A percentile compares a stretch with the other conserved stretches of the same genome.
These are phyloP conservation scores for Neofusicoccum sp. DNA, from an alignment of 2,329 filamentous ascomycete genomes.

Conservation along the genomic window DNA sequence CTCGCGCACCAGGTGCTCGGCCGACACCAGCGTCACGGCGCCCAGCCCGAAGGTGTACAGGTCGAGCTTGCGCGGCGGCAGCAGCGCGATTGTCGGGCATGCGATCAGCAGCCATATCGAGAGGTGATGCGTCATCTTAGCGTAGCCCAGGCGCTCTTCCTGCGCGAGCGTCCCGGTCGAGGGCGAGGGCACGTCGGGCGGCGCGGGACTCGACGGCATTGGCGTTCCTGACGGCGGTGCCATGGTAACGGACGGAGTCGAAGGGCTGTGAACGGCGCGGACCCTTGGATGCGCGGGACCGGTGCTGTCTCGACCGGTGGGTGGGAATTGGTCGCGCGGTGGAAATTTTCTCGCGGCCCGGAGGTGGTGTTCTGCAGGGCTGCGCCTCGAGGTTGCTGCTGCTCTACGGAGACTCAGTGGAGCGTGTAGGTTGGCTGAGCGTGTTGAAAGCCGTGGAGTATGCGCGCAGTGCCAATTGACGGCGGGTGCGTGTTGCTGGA, in stretches of 20 bases:
- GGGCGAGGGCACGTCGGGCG: not conserved
- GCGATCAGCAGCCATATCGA: slow-evolving; percentile 51
- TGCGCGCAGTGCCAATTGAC: not conserved
- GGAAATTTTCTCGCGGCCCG: not conserved
- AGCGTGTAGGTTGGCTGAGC: not conserved
- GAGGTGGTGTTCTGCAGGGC: not conserved
- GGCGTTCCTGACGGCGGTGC: not conserved
- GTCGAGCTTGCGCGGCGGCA: slow-evolving; percentile 63
- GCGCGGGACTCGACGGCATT: not conserved
- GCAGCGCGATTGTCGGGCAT: slow-evolving; percentile 53
- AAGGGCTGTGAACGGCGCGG: not conserved
- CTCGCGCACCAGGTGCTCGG: slow-evolving; percentile 48
- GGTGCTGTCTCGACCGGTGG: not conserved
- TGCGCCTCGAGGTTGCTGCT: not conserved
- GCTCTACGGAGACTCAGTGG: not conserved
- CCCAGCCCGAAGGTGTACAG: slow-evolving; percentile 57
- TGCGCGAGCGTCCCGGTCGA: not conserved
- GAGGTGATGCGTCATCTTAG: slow-evolving; percentile 41
- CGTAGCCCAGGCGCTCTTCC: slow-evolving; percentile 25
- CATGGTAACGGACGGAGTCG: not conserved
- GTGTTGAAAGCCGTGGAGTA: too few relatives aligned
- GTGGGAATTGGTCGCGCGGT: not conserved
- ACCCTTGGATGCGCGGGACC: not conserved
- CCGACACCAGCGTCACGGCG: slow-evolving; percentile 48
- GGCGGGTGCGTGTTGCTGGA: not conserved